Conservation (phyloP, 306 rosid genomes). For the Ochetophila trinervis region DNA sequence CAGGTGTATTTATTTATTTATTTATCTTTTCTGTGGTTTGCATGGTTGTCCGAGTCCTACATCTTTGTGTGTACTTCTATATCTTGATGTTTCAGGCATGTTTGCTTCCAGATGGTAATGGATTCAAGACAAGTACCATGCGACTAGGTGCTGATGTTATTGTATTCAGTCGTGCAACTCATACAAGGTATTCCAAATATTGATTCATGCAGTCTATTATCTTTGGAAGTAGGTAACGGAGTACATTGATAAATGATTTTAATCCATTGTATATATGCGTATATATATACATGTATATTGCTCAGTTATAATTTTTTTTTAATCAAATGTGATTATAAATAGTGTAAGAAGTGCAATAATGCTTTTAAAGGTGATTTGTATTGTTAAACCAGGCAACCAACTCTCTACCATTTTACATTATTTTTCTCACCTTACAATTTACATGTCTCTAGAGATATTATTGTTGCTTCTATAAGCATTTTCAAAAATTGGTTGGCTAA, state of each 20-base stretch:
- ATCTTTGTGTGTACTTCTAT: slow-evolving; percentile 18
- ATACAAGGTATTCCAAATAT: slow-evolving; percentile 43
- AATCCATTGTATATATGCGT: not conserved
- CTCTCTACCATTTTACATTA: not conserved
- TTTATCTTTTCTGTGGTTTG: not conserved
- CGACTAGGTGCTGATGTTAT: slow-evolving; percentile 91
- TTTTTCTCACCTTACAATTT: not conserved
- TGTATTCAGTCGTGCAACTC: slow-evolving; percentile 70
- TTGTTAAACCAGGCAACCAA: not conserved
- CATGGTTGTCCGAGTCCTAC: not conserved
- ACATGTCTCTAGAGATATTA: not conserved
- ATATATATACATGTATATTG: not conserved
- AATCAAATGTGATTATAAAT: not conserved
- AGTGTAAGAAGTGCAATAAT: not conserved
- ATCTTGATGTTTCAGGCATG: slow-evolving; percentile 13
- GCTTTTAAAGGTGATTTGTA: not conserved
- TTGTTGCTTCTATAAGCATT: not conserved
- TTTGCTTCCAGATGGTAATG: slow-evolving; percentile 82
- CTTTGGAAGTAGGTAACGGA: not conserved
- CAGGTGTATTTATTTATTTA: not conserved
- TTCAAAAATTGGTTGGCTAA: not conserved
- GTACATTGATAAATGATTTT: not conserved
- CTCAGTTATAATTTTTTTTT: not conserved
- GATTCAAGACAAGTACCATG: slow-evolving; percentile 98
- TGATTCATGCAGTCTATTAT: slow-evolving; percentile 1